These are phyloP conservation scores for Calonectria ilicicola DNA, from an alignment of 2,329 filamentous ascomycete genomes.

Conservation along the genomic window DNA sequence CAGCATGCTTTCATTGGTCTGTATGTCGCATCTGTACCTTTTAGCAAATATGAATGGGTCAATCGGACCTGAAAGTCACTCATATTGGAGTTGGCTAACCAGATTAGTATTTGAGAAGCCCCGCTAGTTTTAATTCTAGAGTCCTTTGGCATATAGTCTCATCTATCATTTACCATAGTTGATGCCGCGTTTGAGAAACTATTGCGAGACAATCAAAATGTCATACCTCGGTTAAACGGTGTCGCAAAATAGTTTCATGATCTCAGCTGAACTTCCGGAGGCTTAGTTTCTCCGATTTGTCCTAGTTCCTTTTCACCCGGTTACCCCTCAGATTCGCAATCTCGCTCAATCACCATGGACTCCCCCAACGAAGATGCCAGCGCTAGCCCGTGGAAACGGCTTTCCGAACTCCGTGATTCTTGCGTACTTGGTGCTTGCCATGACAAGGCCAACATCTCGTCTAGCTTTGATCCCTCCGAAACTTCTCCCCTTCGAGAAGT, in stretches of 20 bases:
- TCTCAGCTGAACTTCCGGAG: not conserved
- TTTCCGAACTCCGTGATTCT: not conserved
- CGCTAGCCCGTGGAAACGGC: not conserved
- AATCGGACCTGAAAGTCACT: too few species aligned
- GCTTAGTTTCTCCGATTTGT: not conserved
- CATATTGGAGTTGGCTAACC: too few species aligned
- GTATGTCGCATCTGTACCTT: too few species aligned
- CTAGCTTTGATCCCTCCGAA: not conserved
- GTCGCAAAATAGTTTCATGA: not conserved
- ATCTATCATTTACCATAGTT: too few species aligned
- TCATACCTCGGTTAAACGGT: not conserved
- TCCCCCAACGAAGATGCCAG: not conserved
- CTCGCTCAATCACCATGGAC: not conserved
- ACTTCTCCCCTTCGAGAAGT: not conserved
- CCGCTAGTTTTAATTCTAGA: too few species aligned
- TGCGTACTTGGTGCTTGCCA: not conserved
- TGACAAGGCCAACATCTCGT: not conserved
- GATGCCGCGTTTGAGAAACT: too few species aligned
- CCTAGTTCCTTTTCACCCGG: not conserved
- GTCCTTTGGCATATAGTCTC: too few species aligned
- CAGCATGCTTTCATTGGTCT: too few species aligned
- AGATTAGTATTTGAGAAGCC: too few species aligned
- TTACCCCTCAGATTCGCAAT: conserved; percentile 43
- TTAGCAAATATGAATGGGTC: too few species aligned
- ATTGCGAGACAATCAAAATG: too few species aligned